Percentiles rank a stretch among this genome's conserved stretches.
phyloP scores from a whole-genome alignment of 208 protist species.

The Trypanosoma vivax region DNA sequence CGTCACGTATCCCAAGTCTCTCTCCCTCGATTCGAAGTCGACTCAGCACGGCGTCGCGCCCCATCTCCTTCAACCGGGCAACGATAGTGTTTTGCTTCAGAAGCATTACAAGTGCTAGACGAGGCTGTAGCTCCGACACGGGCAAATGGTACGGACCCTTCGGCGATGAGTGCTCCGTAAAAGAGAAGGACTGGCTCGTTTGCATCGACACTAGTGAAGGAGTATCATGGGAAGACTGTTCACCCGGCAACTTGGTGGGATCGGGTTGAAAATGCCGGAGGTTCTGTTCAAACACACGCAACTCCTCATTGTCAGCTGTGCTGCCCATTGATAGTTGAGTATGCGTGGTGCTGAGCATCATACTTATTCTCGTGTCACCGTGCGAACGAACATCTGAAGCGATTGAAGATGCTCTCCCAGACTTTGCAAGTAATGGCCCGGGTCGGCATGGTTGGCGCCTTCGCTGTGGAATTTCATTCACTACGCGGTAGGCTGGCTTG shows the following conservation, averaged over 20 bases:
- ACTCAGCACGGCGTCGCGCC: slow-evolving; percentile 11
- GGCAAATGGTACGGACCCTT: background rate
- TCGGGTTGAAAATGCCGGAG: background rate
- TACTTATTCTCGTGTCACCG: too few relatives aligned
- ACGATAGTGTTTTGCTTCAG: slow-evolving; percentile 24
- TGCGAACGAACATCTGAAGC: too few relatives aligned
- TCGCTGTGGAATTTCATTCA: background rate
- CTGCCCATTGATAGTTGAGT: too few relatives aligned
- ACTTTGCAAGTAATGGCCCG: background rate
- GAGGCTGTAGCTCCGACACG: slow-evolving; percentile 10
- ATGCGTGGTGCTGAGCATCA: too few relatives aligned
- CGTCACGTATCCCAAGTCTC: slow-evolving; percentile 22
- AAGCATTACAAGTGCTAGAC: slow-evolving; percentile 22
- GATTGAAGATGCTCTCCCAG: too few relatives aligned
- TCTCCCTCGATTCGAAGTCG: slow-evolving; percentile 10
- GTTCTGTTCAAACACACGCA: background rate
- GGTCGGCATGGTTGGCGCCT: background rate
- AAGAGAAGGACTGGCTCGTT: too few relatives aligned
- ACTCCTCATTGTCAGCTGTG: too few relatives aligned
- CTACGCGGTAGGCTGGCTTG: slow-evolving; percentile 2
- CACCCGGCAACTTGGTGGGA: background rate
- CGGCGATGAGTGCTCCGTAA: background rate
- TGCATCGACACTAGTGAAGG: too few relatives aligned
- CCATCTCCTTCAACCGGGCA: slow-evolving; percentile 13
- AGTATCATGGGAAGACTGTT: too few relatives aligned